Base-by-base conservation (phyloP, 2,329 filamentous ascomycete species). In the Ilyonectria mors-panacis region DNA sequence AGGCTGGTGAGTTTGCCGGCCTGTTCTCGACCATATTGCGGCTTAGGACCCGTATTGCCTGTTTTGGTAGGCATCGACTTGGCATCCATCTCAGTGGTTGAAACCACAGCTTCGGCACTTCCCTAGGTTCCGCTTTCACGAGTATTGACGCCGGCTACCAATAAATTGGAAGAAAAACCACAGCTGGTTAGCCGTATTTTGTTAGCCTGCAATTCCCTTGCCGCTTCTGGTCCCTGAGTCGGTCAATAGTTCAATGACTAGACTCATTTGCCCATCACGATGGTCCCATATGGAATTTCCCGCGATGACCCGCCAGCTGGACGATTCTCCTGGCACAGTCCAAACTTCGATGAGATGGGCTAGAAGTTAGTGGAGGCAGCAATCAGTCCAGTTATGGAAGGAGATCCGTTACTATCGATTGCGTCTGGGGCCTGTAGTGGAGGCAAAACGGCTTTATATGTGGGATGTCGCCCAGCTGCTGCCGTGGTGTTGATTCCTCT, bases 211-310 rank as follows among this genome's bases (percentile, higher is more conserved):
- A 7, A 45, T 42, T 33, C 35, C 35, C 37, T 45, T 44, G 23
- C 15, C 53, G 2, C 17, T 60, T 48, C 21, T 26, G 54, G 28
- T 3, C 37, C 54, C n/a, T 26, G 7, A 56, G 47, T 58, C 63
- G 47, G 59, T 66, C 69, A 56, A 64, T 72, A 72, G 70, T 10
- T n/a, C 39, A 6, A 1, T 6, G 4, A 23, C 55, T 39, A 63
- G 28, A 45, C 66, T 26, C 39, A 58, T 71, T 33, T 48, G 59
- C 66, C 35, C 50, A 15, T 51, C 26, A 45, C 26, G 17, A 39
- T 37, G n/a, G 10, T 28, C 30, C 8, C 28, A 35, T 35, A 19
- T n/a, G 47, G 56, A 56, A 21, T 42, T 65, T 21, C 48, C 28
- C 28, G 21, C 19, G 17, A n/a, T 13, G 35, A 21, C 33, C 9